These are phyloP conservation scores for Ogataea degrootiae DNA, from an alignment of 805 yeast species.

Conservation along the genomic window DNA sequence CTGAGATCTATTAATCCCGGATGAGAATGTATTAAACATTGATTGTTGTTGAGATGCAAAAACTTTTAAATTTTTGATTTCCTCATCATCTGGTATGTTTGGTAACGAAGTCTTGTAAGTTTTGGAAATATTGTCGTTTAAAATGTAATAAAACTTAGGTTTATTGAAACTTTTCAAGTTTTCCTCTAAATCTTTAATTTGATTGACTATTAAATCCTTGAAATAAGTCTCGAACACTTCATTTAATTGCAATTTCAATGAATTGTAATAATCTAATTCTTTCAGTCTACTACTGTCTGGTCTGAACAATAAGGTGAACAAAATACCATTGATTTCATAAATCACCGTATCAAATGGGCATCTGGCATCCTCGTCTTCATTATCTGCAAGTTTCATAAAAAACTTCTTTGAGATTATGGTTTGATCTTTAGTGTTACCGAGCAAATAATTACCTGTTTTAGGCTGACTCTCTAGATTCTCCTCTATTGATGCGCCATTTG, in stretches of 20 bases:
- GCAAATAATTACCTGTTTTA: conserved; percentile 21
- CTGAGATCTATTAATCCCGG: conserved; percentile 10
- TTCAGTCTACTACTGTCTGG: neutral
- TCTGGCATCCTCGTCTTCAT: neutral
- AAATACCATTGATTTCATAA: conserved; percentile 28
- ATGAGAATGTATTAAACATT: neutral
- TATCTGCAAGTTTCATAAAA: conserved; percentile 3
- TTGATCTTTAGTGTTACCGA: conserved; percentile 21
- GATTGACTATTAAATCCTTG: conserved; percentile 23
- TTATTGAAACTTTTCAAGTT: conserved; percentile 7
- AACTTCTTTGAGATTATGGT: conserved; percentile 11
- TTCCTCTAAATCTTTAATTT: conserved; percentile 19
- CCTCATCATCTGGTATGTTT: conserved; percentile 24
- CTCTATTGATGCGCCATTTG: conserved; percentile 2
- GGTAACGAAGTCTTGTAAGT: conserved; percentile 25
- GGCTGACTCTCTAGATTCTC: conserved; percentile 8
- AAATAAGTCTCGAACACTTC: conserved; percentile 20
- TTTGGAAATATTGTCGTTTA: conserved; percentile 16
- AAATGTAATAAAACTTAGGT: conserved; percentile 19
- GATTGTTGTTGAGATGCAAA: conserved; percentile 3
- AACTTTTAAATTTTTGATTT: conserved; percentile 9
- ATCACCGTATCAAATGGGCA: conserved; percentile 16
- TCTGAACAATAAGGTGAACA: conserved; percentile 21
- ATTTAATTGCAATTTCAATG: conserved; percentile 16
- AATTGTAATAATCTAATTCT: conserved; percentile 5